Base-by-base conservation (phyloP, 768 basidiomycete genomes). In the Galerina sulciceps region DNA sequence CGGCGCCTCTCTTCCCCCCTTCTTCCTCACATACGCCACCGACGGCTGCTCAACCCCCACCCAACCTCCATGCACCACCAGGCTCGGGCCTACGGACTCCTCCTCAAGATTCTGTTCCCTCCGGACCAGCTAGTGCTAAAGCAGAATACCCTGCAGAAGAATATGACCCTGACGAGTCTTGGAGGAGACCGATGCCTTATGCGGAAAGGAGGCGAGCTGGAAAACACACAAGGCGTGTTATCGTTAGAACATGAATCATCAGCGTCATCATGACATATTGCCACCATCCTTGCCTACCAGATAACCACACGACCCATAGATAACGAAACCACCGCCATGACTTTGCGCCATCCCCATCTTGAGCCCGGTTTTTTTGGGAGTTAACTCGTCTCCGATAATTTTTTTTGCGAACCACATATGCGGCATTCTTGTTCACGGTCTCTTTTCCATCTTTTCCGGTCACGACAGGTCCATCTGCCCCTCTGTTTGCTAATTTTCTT, bases 171-270 rank as follows among this genome's bases (percentile, higher is more conserved):
- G 90, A 91, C 68, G 89, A 91, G 60, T 76, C 86, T 23, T 91
- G 90, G 90, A 77, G 85, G 31, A 75, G 83, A 43, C 88, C 90
- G 0, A 90, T 86, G 72, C 89, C 90, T 18, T 86, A 88, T 66
- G 82, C 83, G 40, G 90, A 91, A 69, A 84, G 90, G 20, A 78
- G 90, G 55, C 79, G 90, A 56, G 90, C 90, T 51, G 90, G 90
- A 49, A 93, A 93, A 70, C 90, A 92, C 69, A 92, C 90, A 20
- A 81, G 79, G 67, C 83, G 90, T 53, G 85, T 91, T 35, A 84
- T 91, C 61, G 85, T 88, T 58, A 75, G 83, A 67, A 75, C 74
- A 66, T 81, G 65, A 63, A 55, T 51, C 59, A 58, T 42, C 58
- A 31, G 26, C 64, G 36, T 47, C 60, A 55, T 61, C 61, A 65